Percentiles rank a stretch among this genome's conserved stretches.
Conservation (phyloP, 345 rosid genomes). For the Arabidopsis arenosa region DNA sequence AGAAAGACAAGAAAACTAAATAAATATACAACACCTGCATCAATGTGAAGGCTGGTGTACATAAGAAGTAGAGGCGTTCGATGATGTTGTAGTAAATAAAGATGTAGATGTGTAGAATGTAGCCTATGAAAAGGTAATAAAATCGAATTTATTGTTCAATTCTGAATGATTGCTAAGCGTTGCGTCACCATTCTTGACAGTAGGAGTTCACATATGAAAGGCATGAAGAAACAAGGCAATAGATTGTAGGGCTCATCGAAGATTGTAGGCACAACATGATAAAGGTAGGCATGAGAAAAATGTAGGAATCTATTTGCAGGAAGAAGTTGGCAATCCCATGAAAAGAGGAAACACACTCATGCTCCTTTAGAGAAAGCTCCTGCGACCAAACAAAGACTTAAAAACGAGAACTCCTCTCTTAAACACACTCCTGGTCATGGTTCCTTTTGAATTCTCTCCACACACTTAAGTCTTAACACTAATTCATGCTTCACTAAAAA, state of each 20-base stretch:
- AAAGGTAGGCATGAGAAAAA: slow-evolving; percentile 49
- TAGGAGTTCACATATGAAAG: slow-evolving; percentile 66
- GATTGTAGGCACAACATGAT: slow-evolving; percentile 41
- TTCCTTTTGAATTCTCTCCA: background rate
- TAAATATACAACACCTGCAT: slow-evolving; percentile 78
- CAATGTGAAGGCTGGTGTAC: slow-evolving; percentile 75
- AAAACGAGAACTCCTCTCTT: slow-evolving; percentile 50
- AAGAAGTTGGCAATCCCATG: slow-evolving; percentile 56
- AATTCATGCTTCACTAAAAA: background rate
- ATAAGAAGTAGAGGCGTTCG: slow-evolving; percentile 54
- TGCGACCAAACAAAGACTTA: slow-evolving; percentile 95
- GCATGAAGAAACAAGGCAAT: slow-evolving; percentile 58
- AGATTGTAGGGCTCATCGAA: slow-evolving; percentile 40
- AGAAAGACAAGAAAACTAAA: slow-evolving; percentile 36
- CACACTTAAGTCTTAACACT: background rate
- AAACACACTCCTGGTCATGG: background rate
- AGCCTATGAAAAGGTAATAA: slow-evolving; percentile 52
- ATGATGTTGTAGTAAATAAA: too few relatives aligned
- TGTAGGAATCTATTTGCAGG: slow-evolving; percentile 54
- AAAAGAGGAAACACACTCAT: slow-evolving; percentile 37
- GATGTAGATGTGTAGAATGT: slow-evolving; percentile 63
- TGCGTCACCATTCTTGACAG: slow-evolving; percentile 74
- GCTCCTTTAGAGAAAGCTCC: slow-evolving; percentile 69
- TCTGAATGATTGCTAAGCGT: slow-evolving; percentile 70
- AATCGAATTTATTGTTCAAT: slow-evolving; percentile 48